These are phyloP conservation scores for Phoma sp. DNA, from an alignment of 2,329 filamentous ascomycete species.

Conservation along the genomic window DNA sequence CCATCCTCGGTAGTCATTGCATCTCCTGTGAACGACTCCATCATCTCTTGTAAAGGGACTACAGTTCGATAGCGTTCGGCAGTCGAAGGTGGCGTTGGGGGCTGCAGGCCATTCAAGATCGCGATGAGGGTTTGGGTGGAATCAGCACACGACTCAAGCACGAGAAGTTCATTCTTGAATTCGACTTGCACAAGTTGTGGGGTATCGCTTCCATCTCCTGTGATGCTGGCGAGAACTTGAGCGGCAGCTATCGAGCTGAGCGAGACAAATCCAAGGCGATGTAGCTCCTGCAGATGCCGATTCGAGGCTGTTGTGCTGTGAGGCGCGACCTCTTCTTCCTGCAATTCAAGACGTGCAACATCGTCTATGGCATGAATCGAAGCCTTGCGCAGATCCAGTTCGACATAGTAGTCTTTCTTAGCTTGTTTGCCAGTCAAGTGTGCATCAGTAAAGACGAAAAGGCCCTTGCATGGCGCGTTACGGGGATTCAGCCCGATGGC, in stretches of 20 bases:
- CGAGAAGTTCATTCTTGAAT: constrained; percentile 81
- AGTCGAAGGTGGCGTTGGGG: constrained; percentile 81
- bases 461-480: constrained; percentile 73
- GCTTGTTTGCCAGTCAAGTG: constrained; percentile 72
- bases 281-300: constrained; percentile 57
- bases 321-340: constrained; percentile 18
- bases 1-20: constrained; percentile 70
- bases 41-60: constrained; percentile 83
- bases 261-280: constrained; percentile 77
- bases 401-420: constrained; percentile 67
- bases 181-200: constrained; percentile 78
- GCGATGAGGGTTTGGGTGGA: constrained; percentile 91
- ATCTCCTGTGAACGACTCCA: constrained; percentile 88
- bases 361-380: constrained; percentile 86
- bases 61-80: constrained; percentile 87
- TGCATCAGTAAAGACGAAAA: constrained; percentile 79
- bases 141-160: constrained; percentile 94
- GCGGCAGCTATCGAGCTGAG: constrained; percentile 88
- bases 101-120: constrained; percentile 78
- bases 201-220: constrained; percentile 60
- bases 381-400: constrained; percentile 76
- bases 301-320: constrained; percentile 29
- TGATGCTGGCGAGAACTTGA: constrained; percentile 68
- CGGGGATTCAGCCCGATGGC: constrained; percentile 84
- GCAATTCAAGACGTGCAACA: constrained; percentile 54